Base-by-base conservation (phyloP, 2,329 filamentous ascomycete genomes). In the Aspergillus tubingensis region DNA sequence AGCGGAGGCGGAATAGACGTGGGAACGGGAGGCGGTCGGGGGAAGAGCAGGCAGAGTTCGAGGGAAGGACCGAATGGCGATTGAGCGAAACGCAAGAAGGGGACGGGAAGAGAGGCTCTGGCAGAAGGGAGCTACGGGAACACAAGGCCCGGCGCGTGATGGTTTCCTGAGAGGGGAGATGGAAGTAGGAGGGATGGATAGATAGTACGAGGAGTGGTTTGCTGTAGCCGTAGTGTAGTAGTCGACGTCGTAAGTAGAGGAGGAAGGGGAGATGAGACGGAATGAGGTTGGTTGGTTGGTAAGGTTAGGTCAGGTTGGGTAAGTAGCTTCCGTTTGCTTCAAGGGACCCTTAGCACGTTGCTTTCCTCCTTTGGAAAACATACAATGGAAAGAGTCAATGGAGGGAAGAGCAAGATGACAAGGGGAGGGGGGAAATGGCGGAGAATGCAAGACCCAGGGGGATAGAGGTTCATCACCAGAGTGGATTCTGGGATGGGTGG, bases 51-150 rank as follows among this genome's bases (percentile, higher is more conserved):
- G 59, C 23, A 54, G 50, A 58, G 53, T 41, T 21, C 38, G 43
- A 54, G 59, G 55, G 57, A 62, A 58, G 30, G 51, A 48, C 43
- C 57, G 57, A 58, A 47, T 55, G 25, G 39, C 39, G 39, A 21
- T 32, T 21, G 25, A 27, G 25, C 0, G 25, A 27, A 27, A 27
- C 25, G 25, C 25, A 44, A 44, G 52, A 47, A 47, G 53, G 39
- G 41, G 53, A 43, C 53, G 53, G 39, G 52, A 32, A 19, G 38
- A 41, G 54, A 50, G 54, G 54, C 43, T 56, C 43, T 56, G 54
- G 5, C 54, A 44, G 13, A 44, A 44, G 41, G 41, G 41, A 44
- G 41, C 5, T 19, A 19, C 41, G 41, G 41, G 19, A 44, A 44
- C 41, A 54, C 23, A 17, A 17, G 17, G 36, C 52, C 32, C 10